Percentiles rank a stretch among this genome's conserved stretches.
Evolutionary conservation across 129 eudicot genomes (phyloP).

Genomic region (Scalesia atractyloides): DNA sequence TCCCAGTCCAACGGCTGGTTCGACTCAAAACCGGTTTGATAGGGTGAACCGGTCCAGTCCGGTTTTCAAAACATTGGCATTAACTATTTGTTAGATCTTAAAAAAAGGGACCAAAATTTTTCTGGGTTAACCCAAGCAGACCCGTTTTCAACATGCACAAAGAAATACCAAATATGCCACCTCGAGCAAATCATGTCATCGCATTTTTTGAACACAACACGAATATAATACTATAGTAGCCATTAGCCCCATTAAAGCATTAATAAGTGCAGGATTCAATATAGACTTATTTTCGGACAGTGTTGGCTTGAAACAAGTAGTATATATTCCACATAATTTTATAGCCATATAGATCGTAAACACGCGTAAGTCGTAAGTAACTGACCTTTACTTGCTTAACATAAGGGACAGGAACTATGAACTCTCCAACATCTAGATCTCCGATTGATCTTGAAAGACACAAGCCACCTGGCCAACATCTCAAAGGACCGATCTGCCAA

Average conservation of each 20-base stretch:
- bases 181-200: background rate
- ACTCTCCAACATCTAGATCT: slow-evolving; percentile 97
- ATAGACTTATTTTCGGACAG: background rate
- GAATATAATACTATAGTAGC: slow-evolving; percentile 1
- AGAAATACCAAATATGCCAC: background rate
- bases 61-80: background rate
- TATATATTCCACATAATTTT: background rate
- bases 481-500: slow-evolving; percentile 86
- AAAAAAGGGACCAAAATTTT: background rate
- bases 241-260: background rate
- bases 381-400: slow-evolving; percentile 97
- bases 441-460: slow-evolving; percentile 97
- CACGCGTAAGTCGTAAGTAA: slow-evolving; percentile 23
- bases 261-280: background rate
- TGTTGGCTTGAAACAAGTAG: background rate
- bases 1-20: too few relatives aligned
- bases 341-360: background rate
- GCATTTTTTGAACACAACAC: background rate
- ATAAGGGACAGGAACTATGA: slow-evolving; percentile 88
- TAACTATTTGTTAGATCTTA: background rate
- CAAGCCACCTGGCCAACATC: slow-evolving; percentile 99
- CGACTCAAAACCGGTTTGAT: too few relatives aligned
- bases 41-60: too few relatives aligned
- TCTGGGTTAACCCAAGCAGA: background rate
- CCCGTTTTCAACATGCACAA: slow-evolving; percentile 1